Conservation (phyloP, 1,139 yeast species). For the Saccharomyces hybrid region DNA sequence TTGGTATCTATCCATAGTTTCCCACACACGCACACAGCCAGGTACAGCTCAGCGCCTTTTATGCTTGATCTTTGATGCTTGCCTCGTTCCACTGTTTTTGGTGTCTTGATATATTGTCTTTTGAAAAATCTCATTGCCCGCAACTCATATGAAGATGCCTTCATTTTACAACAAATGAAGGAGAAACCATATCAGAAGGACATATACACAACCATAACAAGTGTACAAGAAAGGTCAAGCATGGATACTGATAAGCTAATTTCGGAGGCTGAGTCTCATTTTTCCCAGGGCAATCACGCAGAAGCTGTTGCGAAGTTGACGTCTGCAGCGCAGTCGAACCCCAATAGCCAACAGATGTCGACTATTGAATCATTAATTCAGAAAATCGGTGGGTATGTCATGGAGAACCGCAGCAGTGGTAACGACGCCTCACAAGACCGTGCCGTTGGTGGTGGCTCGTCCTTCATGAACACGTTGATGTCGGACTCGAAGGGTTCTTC, state of each 20-base stretch:
- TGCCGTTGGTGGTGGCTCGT: conserved; percentile 19
- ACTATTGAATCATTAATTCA: conserved; percentile 22
- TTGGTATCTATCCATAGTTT: conserved; percentile 17
- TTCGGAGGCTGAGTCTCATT: conserved; percentile 18
- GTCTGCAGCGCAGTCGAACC: conserved; percentile 22
- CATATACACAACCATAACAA: background rate
- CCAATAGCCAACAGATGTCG: conserved; percentile 19
- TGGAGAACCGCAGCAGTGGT: conserved; percentile 14
- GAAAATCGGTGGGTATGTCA: conserved; percentile 16
- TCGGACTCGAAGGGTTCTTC: conserved; percentile 20
- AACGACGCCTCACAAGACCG: conserved; percentile 6
- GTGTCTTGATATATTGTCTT: background rate
- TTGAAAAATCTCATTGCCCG: background rate
- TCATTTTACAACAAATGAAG: background rate
- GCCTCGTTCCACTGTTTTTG: background rate
- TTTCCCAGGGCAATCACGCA: conserved; percentile 21
- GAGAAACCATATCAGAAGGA: background rate
- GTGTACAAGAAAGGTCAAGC: background rate
- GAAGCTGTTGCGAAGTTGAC: conserved; percentile 27
- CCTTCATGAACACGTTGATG: conserved; percentile 18
- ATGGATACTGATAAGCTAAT: conserved; percentile 11
- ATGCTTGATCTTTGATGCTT: background rate
- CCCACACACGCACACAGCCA: background rate
- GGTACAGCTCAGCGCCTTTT: background rate
- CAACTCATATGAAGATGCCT: background rate